Evolutionary conservation across 1,284 basidiomycete genomes (phyloP).

Genomic region (Cryptococcus sp.): DNA sequence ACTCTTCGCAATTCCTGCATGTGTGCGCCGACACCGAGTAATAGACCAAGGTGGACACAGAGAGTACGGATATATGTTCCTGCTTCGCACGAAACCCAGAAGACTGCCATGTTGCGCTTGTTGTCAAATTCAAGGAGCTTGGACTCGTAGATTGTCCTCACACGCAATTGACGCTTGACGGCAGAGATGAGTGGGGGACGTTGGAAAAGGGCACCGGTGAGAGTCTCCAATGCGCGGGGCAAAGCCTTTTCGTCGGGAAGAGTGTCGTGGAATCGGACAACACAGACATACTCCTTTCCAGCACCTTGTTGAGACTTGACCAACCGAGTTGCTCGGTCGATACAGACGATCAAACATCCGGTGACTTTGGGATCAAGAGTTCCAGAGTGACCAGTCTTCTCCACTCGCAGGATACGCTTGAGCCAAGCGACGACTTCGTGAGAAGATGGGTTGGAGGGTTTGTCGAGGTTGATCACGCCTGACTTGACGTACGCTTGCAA

Average conservation of each 20-base stretch:
- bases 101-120: conserved; percentile 93
- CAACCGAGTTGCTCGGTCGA: conserved; percentile 98
- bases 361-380: conserved; percentile 99
- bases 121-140: conserved; percentile 98
- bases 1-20: conserved; percentile 99
- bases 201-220: conserved; percentile 98
- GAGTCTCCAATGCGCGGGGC: conserved; percentile 89
- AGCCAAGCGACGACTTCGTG: conserved; percentile 99
- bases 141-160: conserved; percentile 96
- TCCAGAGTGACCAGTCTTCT: conserved; percentile 78
- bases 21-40: conserved; percentile 96
- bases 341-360: conserved; percentile 97
- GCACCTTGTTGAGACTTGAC: conserved; percentile 76
- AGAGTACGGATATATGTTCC: conserved; percentile 98
- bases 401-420: conserved; percentile 88
- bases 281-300: conserved; percentile 99
- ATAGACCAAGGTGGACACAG: conserved; percentile 92
- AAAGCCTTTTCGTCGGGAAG: conserved; percentile 81
- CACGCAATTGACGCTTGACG: conserved; percentile 96
- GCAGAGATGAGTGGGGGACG: conserved; percentile 98
- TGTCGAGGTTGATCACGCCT: conserved; percentile 98
- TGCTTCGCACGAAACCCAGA: conserved; percentile 98
- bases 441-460: conserved; percentile 99
- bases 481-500: conserved; percentile 91
- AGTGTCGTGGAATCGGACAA: conserved; percentile 84